Evolutionary conservation across 345 rosid genomes (phyloP), one percentile per base, ranked within the genome.

Genomic region (Schrenkiella parvula): DNA sequence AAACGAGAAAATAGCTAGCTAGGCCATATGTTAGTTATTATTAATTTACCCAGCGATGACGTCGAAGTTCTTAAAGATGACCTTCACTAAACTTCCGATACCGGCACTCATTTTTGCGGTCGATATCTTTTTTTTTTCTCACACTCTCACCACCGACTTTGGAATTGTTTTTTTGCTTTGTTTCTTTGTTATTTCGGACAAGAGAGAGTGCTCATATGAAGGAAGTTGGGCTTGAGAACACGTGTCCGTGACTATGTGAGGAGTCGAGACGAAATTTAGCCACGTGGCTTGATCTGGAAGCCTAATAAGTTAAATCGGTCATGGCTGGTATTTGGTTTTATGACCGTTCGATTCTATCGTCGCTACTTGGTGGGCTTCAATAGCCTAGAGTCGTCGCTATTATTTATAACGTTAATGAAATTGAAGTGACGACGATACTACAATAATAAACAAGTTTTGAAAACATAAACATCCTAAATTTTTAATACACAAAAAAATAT

Each of bases 11-110:
- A 75, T 60, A 26, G 32, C 41, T 9, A 11, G 19, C 41, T 9
- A 11, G 19, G 26, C 11, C 22, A 63, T 5, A 47, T 37, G 19
- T 4, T 6, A 51, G 32, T 17, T 14, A 74, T 18, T 13, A 17
- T 50, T 48, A 19, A 12, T 42, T 12, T 80, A 87, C 97, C 90
- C 83, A 75, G 92, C 89, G 73, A 88, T 85, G 71, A 91, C 89
- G 68, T 91, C 97, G 65, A 88, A 82, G 84, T 87, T 88, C 79
- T 83, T 88, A 7, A 81, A 84, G 61, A 90, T 65, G 53, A 87
- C 84, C 67, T 80, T 89, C 44, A 88, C 78, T 72, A 88, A 85
- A 79, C 86, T 80, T 65, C 80, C 81, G 71, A 86, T 81, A 78
- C 82, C 85, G 23, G 62, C 62, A 57, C 44, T 70, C 80, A 76